These are phyloP conservation scores for Trifolium repens DNA, from an alignment of 306 rosid species.

Conservation along the genomic window DNA sequence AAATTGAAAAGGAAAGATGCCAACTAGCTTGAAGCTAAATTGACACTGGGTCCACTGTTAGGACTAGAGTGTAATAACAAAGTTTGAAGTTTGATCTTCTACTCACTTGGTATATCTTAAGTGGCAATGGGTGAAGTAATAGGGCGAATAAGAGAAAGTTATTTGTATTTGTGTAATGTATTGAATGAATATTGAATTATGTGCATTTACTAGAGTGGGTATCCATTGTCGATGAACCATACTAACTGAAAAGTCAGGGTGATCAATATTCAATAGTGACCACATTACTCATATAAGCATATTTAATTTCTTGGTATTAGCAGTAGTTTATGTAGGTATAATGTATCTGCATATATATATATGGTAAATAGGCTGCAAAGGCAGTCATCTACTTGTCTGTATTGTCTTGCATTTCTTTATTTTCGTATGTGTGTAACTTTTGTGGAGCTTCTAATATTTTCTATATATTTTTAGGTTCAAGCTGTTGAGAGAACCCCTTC, in stretches of 20 bases:
- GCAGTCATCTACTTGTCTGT: too few species aligned
- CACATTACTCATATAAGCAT: constrained; percentile 16
- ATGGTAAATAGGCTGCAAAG: too few species aligned
- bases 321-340: not conserved
- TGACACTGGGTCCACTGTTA: constrained; percentile 7
- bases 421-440: too few species aligned
- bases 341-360: too few species aligned
- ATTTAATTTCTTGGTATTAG: constrained; percentile 22
- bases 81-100: constrained; percentile 4
- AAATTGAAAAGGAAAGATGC: constrained; percentile 37
- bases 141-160: constrained; percentile 21
- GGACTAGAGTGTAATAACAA: constrained; percentile 9
- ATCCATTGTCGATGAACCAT: constrained; percentile 22
- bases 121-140: constrained; percentile 11
- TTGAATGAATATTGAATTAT: not conserved
- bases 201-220: constrained; percentile 1
- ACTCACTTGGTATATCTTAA: constrained; percentile 29
- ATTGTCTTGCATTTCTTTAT: too few species aligned
- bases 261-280: constrained; percentile 7
- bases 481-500: constrained; percentile 98
- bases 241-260: constrained; percentile 13
- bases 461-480: constrained; percentile 71
- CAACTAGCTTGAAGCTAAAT: constrained; percentile 24
- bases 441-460: constrained; percentile 38
- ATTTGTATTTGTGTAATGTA: not conserved